A percentile compares a stretch with the other conserved stretches of the same genome.
These are phyloP conservation scores for Clarireedia homoeocarpa DNA, from an alignment of 2,329 filamentous ascomycete genomes.

Conservation along the genomic window DNA sequence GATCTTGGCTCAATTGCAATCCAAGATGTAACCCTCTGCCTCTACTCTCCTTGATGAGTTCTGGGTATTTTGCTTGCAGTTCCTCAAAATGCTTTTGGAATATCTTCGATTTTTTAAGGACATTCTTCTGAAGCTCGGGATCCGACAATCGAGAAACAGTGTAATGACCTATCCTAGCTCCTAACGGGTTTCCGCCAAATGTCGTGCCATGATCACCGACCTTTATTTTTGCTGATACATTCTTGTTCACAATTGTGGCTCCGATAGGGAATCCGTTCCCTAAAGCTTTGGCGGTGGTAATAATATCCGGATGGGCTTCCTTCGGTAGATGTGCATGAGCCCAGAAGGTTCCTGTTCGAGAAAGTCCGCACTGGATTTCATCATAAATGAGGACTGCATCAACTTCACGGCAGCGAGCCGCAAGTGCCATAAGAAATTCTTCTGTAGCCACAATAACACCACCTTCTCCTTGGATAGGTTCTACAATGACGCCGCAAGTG, in stretches of 20 bases:
- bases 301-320: conserved; percentile 83
- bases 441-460: conserved; percentile 78
- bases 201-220: conserved; percentile 67
- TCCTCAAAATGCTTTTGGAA: conserved; percentile 51
- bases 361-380: conserved; percentile 93
- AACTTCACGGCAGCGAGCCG: conserved; percentile 74
- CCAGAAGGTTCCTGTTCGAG: conserved; percentile 84
- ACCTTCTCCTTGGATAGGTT: conserved; percentile 96
- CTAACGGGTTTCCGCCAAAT: conserved; percentile 66
- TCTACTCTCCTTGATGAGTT: conserved; percentile 68
- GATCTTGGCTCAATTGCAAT: conserved; percentile 71
- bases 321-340: conserved; percentile 68
- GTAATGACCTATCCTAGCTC: conserved; percentile 69
- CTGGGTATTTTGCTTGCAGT: conserved; percentile 55
- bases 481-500: conserved; percentile 90
- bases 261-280: conserved; percentile 96
- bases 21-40: conserved; percentile 83
- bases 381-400: conserved; percentile 89
- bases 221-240: conserved; percentile 58
- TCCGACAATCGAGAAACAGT: conserved; percentile 72
- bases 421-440: conserved; percentile 79
- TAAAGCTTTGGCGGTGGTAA: conserved; percentile 92
- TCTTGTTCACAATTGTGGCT: conserved; percentile 56
- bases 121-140: conserved; percentile 58
- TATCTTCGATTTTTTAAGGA: conserved; percentile 57